Conservation (phyloP, 345 rosid species). For the Pseudoturritis turrita region DNA sequence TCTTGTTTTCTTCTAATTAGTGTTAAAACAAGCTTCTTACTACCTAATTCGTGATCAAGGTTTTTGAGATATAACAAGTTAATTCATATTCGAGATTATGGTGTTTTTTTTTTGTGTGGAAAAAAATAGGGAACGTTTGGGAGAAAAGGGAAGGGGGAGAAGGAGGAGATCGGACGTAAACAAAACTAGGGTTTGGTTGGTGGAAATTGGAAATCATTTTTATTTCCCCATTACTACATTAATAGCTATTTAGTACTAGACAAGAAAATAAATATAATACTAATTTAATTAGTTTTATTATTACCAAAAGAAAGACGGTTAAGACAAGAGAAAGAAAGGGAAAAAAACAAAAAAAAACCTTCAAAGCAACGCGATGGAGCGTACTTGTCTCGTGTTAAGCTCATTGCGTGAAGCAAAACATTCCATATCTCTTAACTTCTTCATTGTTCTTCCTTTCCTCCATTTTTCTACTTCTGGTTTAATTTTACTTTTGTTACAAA, state of each 20-base stretch:
- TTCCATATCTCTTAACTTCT: slow-evolving; percentile 46
- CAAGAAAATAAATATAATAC: not conserved
- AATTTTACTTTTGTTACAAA: not conserved
- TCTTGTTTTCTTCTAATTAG: not conserved
- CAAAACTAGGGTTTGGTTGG: slow-evolving; percentile 33
- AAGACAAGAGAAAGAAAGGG: not conserved
- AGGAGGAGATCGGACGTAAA: slow-evolving; percentile 21
- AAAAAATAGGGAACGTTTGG: slow-evolving; percentile 3
- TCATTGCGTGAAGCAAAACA: slow-evolving; percentile 99
- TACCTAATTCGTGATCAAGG: slow-evolving; percentile 17
- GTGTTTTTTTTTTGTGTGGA: not conserved
- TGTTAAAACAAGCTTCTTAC: not conserved
- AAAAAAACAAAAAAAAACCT: not conserved
- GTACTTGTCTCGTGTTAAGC: slow-evolving; percentile 60
- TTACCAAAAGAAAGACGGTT: slow-evolving; percentile 10
- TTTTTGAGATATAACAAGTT: not conserved
- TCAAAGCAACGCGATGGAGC: slow-evolving; percentile 91
- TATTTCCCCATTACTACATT: not conserved
- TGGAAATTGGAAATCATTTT: slow-evolving; percentile 9
- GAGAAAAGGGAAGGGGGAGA: slow-evolving; percentile 8
- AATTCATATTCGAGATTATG: not conserved
- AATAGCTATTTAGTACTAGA: not conserved
- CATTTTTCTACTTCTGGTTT: slow-evolving; percentile 13
- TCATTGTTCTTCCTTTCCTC: not conserved
- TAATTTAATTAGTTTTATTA: slow-evolving; percentile 1